A percentile compares a stretch with the other conserved stretches of the same genome.
These are phyloP conservation scores for Solanum dulcamara DNA, from an alignment of 257 asterid genomes.

Conservation along the genomic window DNA sequence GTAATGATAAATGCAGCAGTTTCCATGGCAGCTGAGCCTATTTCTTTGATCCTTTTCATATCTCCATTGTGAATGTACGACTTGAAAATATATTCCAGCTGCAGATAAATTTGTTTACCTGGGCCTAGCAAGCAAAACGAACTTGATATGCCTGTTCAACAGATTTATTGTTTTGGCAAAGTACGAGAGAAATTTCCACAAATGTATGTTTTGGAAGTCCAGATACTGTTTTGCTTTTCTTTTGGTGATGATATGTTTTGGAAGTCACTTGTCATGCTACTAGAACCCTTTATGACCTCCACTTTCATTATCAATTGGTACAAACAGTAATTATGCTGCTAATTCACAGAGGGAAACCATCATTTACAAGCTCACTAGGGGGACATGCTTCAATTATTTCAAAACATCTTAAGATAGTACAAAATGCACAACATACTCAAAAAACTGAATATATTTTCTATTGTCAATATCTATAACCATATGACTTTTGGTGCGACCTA, in stretches of 20 bases:
- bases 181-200: background rate
- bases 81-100: background rate
- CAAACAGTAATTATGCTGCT: background rate
- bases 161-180: background rate
- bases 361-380: background rate
- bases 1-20: constrained; percentile 20
- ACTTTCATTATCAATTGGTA: background rate
- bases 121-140: background rate
- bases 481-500: background rate
- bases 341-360: background rate
- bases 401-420: background rate
- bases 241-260: background rate
- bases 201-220: background rate
- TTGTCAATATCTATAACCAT: background rate
- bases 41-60: background rate
- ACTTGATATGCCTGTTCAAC: background rate
- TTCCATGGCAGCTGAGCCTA: constrained; percentile 7
- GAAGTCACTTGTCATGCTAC: background rate
- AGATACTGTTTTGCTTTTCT: background rate
- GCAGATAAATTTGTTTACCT: background rate
- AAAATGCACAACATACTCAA: background rate
- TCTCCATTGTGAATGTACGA: background rate
- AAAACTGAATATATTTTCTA: background rate
- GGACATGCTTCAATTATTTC: background rate
- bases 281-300: background rate